Evolutionary conservation across 2,329 filamentous ascomycete genomes (phyloP).

Genomic region (Aspergillus sp.): DNA sequence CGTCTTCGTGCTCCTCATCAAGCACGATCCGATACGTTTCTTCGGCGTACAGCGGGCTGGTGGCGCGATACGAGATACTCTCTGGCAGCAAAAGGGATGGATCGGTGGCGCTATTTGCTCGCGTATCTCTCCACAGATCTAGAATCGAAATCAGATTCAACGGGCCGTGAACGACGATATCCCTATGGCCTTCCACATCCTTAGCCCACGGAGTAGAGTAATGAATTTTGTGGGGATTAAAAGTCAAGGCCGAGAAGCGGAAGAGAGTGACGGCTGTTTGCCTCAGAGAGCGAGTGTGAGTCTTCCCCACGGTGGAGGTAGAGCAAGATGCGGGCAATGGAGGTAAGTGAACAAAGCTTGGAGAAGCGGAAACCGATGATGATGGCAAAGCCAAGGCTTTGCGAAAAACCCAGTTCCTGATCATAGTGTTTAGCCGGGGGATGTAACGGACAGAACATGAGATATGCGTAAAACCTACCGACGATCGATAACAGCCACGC

Average conservation of each 20-base stretch:
- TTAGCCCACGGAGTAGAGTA: conserved; percentile 44
- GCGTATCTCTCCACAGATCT: conserved; percentile 44
- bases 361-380: conserved; percentile 4
- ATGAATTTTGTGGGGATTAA: conserved; percentile 46
- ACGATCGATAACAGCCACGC: conserved; percentile 54
- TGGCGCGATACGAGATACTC: conserved; percentile 48
- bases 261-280: conserved; percentile 42
- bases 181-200: conserved; percentile 42
- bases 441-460: background rate
- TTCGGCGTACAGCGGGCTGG: conserved; percentile 49
- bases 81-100: conserved; percentile 33
- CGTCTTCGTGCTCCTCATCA: conserved; percentile 30
- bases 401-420: conserved; percentile 46
- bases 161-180: conserved; percentile 44
- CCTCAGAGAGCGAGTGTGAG: conserved; percentile 31
- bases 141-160: conserved; percentile 43
- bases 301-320: conserved; percentile 20
- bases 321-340: conserved; percentile 16
- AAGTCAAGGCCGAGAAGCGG: conserved; percentile 44
- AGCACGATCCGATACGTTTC: conserved; percentile 47
- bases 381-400: conserved; percentile 31
- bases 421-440: background rate
- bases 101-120: conserved; percentile 15
- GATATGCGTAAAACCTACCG: conserved; percentile 35
- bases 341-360: conserved; percentile 1